Evolutionary conservation across 768 basidiomycete species (phyloP).

Genomic region (Cubamyces lactineus): DNA sequence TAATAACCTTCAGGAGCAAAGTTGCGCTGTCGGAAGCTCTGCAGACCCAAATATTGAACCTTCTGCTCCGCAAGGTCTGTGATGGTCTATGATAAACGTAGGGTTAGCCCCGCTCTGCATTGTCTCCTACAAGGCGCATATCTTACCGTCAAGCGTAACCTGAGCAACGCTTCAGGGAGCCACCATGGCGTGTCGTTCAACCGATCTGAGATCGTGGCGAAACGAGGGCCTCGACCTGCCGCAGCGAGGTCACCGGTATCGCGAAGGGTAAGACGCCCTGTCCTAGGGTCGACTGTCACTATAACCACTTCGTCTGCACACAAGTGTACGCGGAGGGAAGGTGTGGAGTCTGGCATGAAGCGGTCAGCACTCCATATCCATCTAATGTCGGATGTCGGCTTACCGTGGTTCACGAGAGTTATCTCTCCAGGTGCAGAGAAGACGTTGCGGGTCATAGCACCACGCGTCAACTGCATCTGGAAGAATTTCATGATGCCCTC

Average conservation of each 20-base stretch:
- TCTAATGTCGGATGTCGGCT: conserved; percentile 18
- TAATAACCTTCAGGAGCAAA: conserved; percentile 63
- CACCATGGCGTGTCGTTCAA: conserved; percentile 72
- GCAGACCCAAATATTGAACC: conserved; percentile 82
- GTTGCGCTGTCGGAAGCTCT: conserved; percentile 69
- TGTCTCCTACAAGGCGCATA: background rate
- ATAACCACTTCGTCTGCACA: conserved; percentile 78
- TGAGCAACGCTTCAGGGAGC: conserved; percentile 58
- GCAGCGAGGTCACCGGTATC: conserved; percentile 84
- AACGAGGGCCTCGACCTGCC: conserved; percentile 70
- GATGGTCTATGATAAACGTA: conserved; percentile 66
- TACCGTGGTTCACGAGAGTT: conserved; percentile 58
- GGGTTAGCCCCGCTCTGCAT: background rate
- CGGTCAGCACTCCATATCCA: background rate
- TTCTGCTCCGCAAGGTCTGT: conserved; percentile 83
- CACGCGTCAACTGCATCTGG: conserved; percentile 55
- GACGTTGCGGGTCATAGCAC: conserved; percentile 51
- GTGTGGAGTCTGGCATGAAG: conserved; percentile 47
- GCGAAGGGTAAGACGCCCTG: conserved; percentile 74
- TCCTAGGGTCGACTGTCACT: conserved; percentile 78
- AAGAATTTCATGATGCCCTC: conserved; percentile 61
- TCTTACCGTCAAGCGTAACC: conserved; percentile 65
- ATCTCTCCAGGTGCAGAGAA: conserved; percentile 69
- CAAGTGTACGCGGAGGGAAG: conserved; percentile 67
- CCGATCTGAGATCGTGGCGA: conserved; percentile 56